Base-by-base conservation (phyloP, 768 basidiomycete genomes). In the Termitomyces sp. region DNA sequence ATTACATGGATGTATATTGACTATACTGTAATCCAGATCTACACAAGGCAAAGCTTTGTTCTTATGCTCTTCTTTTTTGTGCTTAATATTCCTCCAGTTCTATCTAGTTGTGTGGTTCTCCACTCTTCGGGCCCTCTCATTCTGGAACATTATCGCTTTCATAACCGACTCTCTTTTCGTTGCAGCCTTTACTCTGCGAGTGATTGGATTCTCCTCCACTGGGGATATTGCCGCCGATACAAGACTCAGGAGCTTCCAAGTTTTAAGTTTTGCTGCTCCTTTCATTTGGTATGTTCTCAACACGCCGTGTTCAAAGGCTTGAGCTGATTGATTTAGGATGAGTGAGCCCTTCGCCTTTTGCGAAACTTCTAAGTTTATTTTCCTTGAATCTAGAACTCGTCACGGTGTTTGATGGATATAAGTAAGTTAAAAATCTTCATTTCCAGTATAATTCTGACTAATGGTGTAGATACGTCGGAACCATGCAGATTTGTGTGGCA, bases 401-500 rank as follows among this genome's bases (percentile, higher is more conserved):
- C 22, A 92, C 92, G 0, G 75, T 94, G 11, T 92, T 93, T 64
- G 90, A 92, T 68, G 89, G 90, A 7, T 88, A 82, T 74, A 90
- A 93, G 86, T 91, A 64, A 66, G 83, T 60, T n/a, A 40, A 12
- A 39, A 49, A 36, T n/a, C 58, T 15, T 38, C 55, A n/a, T 28
- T 42, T 55, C 33, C n/a, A 39, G 32, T 42, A 15, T 0, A 42
- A 44, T 48, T 20, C 50, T 22, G 38, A 61, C 12, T 28, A 28
- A 2, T 45, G 16, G 39, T 40, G 51, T 9, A 91, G 89, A 68
- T 91, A 91, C 66, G 86, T 98, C 50, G 95, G 95, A 8, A 94
- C 90, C 0, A 88, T 97, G 88, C 94, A 96, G 70, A 94, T 98
- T 33, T 96, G 95, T 63, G 87, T 96, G 2, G 87, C 92, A 20